phyloP scores from a whole-genome alignment of 306 rosid species.

The Prunus salicina region DNA sequence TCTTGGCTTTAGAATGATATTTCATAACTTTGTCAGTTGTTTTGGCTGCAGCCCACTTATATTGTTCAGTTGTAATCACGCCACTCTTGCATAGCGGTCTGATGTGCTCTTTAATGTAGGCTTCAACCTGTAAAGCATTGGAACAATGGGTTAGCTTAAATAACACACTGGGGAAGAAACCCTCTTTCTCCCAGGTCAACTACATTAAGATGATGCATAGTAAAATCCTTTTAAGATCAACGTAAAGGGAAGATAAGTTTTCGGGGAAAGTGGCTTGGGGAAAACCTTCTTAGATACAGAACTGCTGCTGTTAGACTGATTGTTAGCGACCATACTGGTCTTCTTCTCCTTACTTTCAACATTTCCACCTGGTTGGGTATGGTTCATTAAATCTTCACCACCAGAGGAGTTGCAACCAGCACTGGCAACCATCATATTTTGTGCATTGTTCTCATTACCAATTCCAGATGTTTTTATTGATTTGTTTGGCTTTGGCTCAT shows the following conservation, averaged over 20 bases:
- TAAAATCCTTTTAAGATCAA: background rate
- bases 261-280: conserved; percentile 11
- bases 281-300: conserved; percentile 64
- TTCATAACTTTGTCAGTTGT: conserved; percentile 92
- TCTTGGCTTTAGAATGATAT: conserved; percentile 79
- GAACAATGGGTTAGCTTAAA: conserved; percentile 6
- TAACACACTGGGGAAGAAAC: background rate
- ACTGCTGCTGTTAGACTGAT: conserved; percentile 46
- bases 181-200: background rate
- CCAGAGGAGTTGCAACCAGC: conserved; percentile 25
- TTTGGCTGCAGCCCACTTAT: conserved; percentile 86
- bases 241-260: background rate
- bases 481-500: conserved; percentile 32
- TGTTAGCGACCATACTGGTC: conserved; percentile 20
- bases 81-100: conserved; percentile 96
- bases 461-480: conserved; percentile 30
- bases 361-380: conserved; percentile 30
- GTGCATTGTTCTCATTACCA: conserved; percentile 29
- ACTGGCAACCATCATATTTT: conserved; percentile 26
- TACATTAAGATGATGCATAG: background rate
- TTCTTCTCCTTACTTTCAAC: conserved; percentile 40
- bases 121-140: conserved; percentile 66
- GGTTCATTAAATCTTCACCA: conserved; percentile 31
- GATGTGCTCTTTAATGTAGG: conserved; percentile 88
- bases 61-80: conserved; percentile 81